Conservation (phyloP, 2,329 filamentous ascomycete species). For the Stagonosporopsis rhizophila region DNA sequence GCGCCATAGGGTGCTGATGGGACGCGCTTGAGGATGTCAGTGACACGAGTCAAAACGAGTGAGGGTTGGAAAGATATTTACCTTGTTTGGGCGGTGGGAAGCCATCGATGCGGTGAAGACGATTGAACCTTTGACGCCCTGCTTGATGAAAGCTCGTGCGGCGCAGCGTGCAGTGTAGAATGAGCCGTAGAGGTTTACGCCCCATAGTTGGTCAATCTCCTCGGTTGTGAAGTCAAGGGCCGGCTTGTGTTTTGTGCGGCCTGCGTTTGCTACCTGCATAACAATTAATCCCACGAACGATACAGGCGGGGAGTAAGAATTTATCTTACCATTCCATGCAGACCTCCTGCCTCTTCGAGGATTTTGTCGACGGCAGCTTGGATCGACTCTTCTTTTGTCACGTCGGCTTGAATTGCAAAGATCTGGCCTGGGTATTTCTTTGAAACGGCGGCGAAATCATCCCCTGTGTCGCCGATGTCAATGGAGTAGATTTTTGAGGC, state of each 20-base stretch:
- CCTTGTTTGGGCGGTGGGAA: conserved; percentile 56
- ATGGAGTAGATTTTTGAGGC: conserved; percentile 56
- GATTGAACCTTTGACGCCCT: conserved; percentile 54
- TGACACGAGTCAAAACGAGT: neutral
- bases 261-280: conserved; percentile 54
- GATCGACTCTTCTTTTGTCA: conserved; percentile 57
- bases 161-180: conserved; percentile 55
- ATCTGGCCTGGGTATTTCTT: conserved; percentile 53
- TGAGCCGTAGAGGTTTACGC: conserved; percentile 56
- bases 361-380: conserved; percentile 56
- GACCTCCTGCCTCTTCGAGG: conserved; percentile 51
- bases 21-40: conserved; percentile 27
- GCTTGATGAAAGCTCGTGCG: conserved; percentile 55
- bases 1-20: conserved; percentile 54
- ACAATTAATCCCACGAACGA: neutral
- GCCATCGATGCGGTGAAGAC: conserved; percentile 59
- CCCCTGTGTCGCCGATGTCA: conserved; percentile 53
- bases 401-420: conserved; percentile 54
- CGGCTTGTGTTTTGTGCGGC: conserved; percentile 60
- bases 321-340: conserved; percentile 54
- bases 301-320: too few species aligned
- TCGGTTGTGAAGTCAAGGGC: conserved; percentile 59
- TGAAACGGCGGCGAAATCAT: conserved; percentile 51
- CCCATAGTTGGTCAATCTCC: conserved; percentile 55
- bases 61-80: neutral